Conservation (phyloP, 1,139 yeast species). For the Taphrina sp. region DNA sequence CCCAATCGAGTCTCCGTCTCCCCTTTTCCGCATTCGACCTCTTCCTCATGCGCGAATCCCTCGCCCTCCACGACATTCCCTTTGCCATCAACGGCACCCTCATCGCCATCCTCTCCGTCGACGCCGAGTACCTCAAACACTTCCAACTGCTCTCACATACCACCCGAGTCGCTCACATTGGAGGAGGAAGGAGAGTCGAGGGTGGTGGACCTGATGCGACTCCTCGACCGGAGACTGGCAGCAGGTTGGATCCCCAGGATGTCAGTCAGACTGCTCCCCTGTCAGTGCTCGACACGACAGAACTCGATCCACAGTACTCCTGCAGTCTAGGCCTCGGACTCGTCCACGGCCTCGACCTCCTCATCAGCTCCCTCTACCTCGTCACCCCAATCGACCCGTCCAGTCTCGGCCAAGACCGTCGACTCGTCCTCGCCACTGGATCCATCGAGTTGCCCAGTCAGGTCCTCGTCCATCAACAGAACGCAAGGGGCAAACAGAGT, state of each 20-base stretch:
- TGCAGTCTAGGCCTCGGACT: slow-evolving; percentile 31
- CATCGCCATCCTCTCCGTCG: slow-evolving; percentile 33
- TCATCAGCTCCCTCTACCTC: slow-evolving; percentile 16
- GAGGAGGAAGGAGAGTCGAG: slow-evolving; percentile 4
- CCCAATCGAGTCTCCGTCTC: slow-evolving; percentile 29
- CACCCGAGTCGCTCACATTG: background rate
- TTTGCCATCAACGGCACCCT: slow-evolving; percentile 38
- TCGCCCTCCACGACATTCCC: slow-evolving; percentile 30
- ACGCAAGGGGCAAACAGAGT: background rate
- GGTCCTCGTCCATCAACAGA: slow-evolving; percentile 15
- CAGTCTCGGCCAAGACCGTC: background rate
- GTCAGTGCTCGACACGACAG: no score
- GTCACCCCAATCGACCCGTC: slow-evolving; percentile 29
- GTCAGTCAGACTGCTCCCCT: no score
- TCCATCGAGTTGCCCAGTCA: slow-evolving; percentile 30
- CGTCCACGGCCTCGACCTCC: slow-evolving; percentile 28
- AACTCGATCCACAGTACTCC: slow-evolving; percentile 22
- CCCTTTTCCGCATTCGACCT: slow-evolving; percentile 30
- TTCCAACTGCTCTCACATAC: background rate
- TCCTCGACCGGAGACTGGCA: background rate
- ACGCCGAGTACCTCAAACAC: slow-evolving; percentile 4
- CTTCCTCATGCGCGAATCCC: slow-evolving; percentile 5
- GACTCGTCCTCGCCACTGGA: slow-evolving; percentile 30
- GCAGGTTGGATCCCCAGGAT: background rate
- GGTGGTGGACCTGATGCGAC: background rate